Conservation (phyloP, 2,329 filamentous ascomycete genomes). For the Teratosphaeria gauchensis region DNA sequence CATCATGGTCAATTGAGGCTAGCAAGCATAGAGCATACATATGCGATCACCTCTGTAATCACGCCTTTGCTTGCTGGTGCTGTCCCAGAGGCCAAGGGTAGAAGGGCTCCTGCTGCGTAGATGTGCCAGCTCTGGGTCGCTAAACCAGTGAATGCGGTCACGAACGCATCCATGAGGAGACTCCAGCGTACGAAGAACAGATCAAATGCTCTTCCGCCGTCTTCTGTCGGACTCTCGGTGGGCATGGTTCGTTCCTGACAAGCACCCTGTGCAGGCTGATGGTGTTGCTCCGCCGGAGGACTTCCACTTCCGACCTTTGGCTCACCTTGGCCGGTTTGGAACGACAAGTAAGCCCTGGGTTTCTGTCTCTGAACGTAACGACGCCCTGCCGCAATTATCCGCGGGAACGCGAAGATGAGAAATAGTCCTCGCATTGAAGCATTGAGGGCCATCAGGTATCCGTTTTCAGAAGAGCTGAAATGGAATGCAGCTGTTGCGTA, state of each 20-base stretch:
- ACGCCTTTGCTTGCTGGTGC: conserved; percentile 1
- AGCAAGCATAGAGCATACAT: not conserved
- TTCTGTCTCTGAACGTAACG: not conserved
- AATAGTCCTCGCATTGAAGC: not conserved
- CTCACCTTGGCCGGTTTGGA: not conserved
- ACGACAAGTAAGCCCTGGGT: not conserved
- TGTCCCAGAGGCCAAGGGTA: not conserved
- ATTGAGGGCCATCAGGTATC: not conserved
- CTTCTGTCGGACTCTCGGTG: not conserved
- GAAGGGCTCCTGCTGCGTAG: not conserved
- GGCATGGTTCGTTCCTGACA: not conserved
- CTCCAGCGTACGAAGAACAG: not conserved
- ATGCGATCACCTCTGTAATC: not conserved
- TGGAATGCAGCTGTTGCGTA: not conserved
- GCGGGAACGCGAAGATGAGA: conserved; percentile 1
- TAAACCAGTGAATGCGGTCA: not conserved
- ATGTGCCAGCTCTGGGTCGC: not conserved
- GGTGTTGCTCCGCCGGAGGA: not conserved
- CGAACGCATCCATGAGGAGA: not conserved
- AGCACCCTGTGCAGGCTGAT: not conserved
- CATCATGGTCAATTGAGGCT: not conserved
- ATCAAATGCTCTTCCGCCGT: not conserved
- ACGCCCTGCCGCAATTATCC: not conserved
- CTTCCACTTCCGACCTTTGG: not conserved
- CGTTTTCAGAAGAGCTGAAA: not conserved